Conservation (phyloP, 129 eudicot species). For the Helianthus tuberosus region DNA sequence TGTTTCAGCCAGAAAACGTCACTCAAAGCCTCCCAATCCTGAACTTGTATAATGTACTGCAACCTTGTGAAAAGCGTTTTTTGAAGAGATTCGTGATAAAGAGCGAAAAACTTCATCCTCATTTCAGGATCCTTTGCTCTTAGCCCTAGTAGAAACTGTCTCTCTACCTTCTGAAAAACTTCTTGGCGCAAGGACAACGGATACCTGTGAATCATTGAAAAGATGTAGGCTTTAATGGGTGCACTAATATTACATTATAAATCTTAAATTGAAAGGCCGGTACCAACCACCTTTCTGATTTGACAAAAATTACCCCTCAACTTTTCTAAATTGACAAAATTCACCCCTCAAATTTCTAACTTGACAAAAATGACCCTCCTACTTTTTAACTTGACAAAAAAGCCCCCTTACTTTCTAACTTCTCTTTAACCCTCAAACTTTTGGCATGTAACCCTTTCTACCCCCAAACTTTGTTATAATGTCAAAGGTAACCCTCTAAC, state of each 20-base stretch:
- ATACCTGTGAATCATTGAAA: conserved; percentile 54
- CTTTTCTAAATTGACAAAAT: no score
- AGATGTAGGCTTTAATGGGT: conserved; percentile 1
- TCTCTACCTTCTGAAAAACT: conserved; percentile 92
- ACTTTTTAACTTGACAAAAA: no score
- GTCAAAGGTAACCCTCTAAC: no score
- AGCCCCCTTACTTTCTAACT: no score
- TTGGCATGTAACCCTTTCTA: no score
- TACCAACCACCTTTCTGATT: no score
- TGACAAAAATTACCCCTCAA: no score
- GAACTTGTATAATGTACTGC: conserved; percentile 91
- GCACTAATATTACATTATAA: neutral
- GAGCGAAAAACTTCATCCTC: conserved; percentile 79
- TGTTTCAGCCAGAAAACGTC: conserved; percentile 99
- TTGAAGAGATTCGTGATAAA: conserved; percentile 91
- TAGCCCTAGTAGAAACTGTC: conserved; percentile 86
- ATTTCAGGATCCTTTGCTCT: conserved; percentile 95
- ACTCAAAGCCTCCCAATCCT: conserved; percentile 98
- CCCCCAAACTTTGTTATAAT: no score
- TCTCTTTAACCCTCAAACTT: no score
- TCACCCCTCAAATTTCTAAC: no score
- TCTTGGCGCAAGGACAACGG: conserved; percentile 80
- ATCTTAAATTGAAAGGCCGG: no score
- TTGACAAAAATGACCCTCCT: no score
- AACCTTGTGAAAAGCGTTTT: conserved; percentile 84